phyloP scores from a whole-genome alignment of 2,329 filamentous ascomycete genomes.

The Aureobasidium melanogenum region DNA sequence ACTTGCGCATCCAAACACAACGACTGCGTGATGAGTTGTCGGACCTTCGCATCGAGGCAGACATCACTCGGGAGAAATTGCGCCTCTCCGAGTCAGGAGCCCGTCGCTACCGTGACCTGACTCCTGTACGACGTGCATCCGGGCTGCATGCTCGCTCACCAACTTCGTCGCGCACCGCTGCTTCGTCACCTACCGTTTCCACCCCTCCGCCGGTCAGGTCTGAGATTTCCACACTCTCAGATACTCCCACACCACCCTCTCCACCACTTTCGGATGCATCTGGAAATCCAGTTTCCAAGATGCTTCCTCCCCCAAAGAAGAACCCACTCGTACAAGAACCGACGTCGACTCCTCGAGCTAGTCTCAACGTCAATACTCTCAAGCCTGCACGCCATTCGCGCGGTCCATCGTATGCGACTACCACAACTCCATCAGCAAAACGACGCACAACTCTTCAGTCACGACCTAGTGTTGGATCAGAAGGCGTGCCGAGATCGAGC shows the following conservation, averaged over 20 bases:
- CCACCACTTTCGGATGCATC: constrained; percentile 88
- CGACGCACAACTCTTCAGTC: constrained; percentile 38
- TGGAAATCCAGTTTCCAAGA: constrained; percentile 38
- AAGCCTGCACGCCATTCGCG: constrained; percentile 43
- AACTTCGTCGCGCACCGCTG: constrained; percentile 65
- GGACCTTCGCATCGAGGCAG: constrained; percentile 88
- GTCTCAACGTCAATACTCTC: constrained; percentile 30
- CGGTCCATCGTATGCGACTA: constrained; percentile 44
- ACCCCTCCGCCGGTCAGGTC: constrained; percentile 69
- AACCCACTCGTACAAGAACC: constrained; percentile 44
- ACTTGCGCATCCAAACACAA: constrained; percentile 81
- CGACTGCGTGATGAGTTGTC: constrained; percentile 82
- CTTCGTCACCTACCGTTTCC: constrained; percentile 80
- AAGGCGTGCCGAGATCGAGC: constrained; percentile 48
- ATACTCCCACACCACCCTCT: constrained; percentile 76
- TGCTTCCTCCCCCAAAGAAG: constrained; percentile 31
- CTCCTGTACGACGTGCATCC: constrained; percentile 17
- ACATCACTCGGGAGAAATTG: constrained; percentile 90
- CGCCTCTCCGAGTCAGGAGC: constrained; percentile 52
- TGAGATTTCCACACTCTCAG: constrained; percentile 51
- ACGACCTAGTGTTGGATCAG: constrained; percentile 20
- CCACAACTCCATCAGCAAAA: constrained; percentile 32
- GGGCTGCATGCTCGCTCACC: constrained; percentile 47
- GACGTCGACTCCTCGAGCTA: constrained; percentile 44
- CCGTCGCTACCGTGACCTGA: background rate